phyloP scores from a whole-genome alignment of 2,329 filamentous ascomycete genomes.

The Pestalotiopsis sp. region DNA sequence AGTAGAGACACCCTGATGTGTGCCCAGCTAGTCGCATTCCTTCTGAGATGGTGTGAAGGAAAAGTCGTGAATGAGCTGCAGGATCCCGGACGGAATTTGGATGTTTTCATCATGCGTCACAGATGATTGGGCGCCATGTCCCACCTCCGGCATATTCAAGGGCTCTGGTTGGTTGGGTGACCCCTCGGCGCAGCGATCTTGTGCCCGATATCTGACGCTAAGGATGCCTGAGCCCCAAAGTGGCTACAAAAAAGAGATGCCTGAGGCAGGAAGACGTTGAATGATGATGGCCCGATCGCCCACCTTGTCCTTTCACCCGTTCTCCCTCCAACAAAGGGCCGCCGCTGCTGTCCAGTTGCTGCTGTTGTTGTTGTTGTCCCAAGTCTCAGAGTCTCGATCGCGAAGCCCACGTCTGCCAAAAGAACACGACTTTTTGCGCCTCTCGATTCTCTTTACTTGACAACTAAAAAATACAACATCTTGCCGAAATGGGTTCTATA shows the following conservation, averaged over 20 bases:
- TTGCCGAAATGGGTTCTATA: conserved; percentile 27
- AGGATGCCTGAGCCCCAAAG: conserved; percentile 5
- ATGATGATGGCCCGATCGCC: conserved; percentile 1
- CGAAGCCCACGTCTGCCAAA: conserved; percentile 1
- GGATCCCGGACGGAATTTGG: conserved; percentile 4
- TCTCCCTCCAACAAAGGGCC: conserved; percentile 17
- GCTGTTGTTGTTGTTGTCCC: conserved; percentile 1
- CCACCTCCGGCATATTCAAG: background rate
- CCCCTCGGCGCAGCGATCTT: conserved; percentile 7
- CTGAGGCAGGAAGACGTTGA: conserved; percentile 3
- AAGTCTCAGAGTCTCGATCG: conserved; percentile 2
- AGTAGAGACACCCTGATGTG: background rate
- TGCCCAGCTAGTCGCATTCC: background rate
- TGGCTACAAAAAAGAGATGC: background rate
- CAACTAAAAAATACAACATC: background rate
- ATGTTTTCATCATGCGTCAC: conserved; percentile 3
- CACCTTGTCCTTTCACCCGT: conserved; percentile 8
- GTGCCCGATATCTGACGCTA: conserved; percentile 10
- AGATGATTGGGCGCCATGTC: conserved; percentile 6
- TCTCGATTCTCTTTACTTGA: background rate
- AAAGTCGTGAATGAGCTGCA: conserved; percentile 3
- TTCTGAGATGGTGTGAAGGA: conserved; percentile 2
- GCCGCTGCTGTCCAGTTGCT: background rate
- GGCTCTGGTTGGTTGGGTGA: background rate
- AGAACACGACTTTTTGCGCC: background rate